Percentiles rank a stretch among this genome's conserved stretches.
phyloP scores from a whole-genome alignment of 306 rosid genomes.

The Cercis canadensis region DNA sequence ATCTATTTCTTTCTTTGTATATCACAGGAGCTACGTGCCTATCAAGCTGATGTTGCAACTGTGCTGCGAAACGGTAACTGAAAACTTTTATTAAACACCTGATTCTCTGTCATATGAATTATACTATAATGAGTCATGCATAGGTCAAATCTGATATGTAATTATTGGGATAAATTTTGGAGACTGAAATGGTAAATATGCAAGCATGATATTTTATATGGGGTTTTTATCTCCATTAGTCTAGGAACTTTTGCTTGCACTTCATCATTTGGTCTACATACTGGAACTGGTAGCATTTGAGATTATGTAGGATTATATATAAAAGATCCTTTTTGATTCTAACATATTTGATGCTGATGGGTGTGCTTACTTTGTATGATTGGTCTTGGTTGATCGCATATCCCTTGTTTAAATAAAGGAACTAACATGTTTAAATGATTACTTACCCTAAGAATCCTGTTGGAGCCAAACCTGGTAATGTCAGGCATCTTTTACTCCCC shows the following conservation, averaged over 20 bases:
- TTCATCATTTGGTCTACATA: too few relatives aligned
- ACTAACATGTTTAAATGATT: neutral
- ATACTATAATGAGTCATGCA: neutral
- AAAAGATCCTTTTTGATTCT: constrained; percentile 9
- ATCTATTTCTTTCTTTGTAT: constrained; percentile 23
- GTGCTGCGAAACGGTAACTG: constrained; percentile 85
- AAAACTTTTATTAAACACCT: constrained; percentile 22
- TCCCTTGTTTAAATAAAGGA: constrained; percentile 12
- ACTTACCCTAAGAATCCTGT: neutral
- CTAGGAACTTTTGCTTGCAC: too few relatives aligned
- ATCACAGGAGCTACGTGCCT: constrained; percentile 92
- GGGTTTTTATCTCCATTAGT: too few relatives aligned
- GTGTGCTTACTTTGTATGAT: constrained; percentile 23
- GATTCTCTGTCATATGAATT: constrained; percentile 24
- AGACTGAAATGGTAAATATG: too few relatives aligned
- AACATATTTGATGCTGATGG: constrained; percentile 13
- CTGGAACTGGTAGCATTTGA: too few relatives aligned
- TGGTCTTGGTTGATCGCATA: constrained; percentile 16
- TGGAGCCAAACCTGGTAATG: constrained; percentile 5
- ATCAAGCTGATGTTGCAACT: constrained; percentile 97
- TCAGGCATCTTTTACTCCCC: neutral
- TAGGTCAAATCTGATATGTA: too few relatives aligned
- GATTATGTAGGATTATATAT: too few relatives aligned
- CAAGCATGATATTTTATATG: too few relatives aligned
- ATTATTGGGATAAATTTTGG: too few relatives aligned